phyloP scores from a whole-genome alignment of 371 early-diverging fungal species.

The Mucor sp. region DNA sequence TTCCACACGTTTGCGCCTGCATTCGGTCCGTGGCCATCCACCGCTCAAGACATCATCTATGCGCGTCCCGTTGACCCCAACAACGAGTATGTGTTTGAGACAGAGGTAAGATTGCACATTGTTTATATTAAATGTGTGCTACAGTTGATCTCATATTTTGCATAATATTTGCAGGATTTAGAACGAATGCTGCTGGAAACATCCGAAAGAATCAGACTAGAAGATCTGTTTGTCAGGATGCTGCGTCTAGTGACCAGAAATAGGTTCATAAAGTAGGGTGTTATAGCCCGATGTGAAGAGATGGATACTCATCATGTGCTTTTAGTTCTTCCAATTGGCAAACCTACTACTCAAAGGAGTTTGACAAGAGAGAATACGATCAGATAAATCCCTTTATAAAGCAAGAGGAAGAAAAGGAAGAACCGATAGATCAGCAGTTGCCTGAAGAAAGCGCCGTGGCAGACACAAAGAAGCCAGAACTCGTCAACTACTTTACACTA shows the following conservation, averaged over 20 bases:
- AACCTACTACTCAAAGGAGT: slow-evolving; percentile 54
- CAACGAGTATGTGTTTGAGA: slow-evolving; percentile 24
- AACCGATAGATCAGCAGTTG: background rate
- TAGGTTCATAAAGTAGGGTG: slow-evolving; percentile 44
- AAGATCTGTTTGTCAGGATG: slow-evolving; percentile 47
- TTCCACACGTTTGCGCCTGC: slow-evolving; percentile 50
- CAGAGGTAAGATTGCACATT: slow-evolving; percentile 18
- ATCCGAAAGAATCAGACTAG: slow-evolving; percentile 31
- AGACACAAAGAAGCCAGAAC: slow-evolving; percentile 3
- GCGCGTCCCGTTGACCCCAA: slow-evolving; percentile 16
- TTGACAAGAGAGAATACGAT: slow-evolving; percentile 44
- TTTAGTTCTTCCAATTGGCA: slow-evolving; percentile 63
- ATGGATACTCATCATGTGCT: background rate
- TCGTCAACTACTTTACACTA: slow-evolving; percentile 41
- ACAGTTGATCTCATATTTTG: slow-evolving; percentile 4
- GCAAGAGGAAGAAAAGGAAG: slow-evolving; percentile 10
- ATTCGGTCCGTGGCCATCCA: slow-evolving; percentile 41
- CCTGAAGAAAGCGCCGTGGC: background rate
- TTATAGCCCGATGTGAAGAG: background rate
- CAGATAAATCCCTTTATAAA: slow-evolving; percentile 33
- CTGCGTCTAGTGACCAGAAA: slow-evolving; percentile 40
- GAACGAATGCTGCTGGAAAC: slow-evolving; percentile 45
- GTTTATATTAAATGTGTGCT: slow-evolving; percentile 10
- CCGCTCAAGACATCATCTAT: slow-evolving; percentile 16
- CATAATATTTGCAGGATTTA: slow-evolving; percentile 38